phyloP scores from a whole-genome alignment of 2,329 filamentous ascomycete genomes.

The Didymella segeticola region DNA sequence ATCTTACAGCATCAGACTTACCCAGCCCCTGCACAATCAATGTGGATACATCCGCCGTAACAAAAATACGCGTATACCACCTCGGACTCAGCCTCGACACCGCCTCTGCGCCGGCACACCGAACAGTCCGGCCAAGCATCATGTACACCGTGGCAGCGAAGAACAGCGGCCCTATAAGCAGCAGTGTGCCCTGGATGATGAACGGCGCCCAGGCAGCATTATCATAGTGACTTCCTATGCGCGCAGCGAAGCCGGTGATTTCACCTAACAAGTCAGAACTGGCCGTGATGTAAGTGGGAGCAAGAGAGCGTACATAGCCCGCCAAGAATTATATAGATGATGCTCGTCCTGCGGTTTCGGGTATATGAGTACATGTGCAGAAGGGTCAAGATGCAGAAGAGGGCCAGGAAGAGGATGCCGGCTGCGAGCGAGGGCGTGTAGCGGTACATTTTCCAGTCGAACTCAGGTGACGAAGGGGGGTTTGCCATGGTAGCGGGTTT shows the following conservation, averaged over 20 bases:
- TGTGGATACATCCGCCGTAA: conserved; percentile 37
- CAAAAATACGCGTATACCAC: conserved; percentile 42
- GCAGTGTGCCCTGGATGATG: conserved; percentile 51
- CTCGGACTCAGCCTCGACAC: conserved; percentile 34
- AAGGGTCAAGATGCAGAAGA: conserved; percentile 32
- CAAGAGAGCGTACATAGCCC: conserved; percentile 29
- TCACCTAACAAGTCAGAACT: conserved; percentile 42
- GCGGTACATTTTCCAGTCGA: conserved; percentile 46
- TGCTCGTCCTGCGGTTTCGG: conserved; percentile 1
- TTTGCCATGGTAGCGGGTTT: conserved; percentile 25
- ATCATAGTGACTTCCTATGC: conserved; percentile 48
- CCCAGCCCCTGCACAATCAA: conserved; percentile 41
- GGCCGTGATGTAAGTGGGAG: background rate
- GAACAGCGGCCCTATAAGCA: conserved; percentile 55
- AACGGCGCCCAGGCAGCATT: conserved; percentile 49
- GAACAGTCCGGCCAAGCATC: conserved; percentile 52
- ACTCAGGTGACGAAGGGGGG: conserved; percentile 25
- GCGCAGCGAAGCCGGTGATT: conserved; percentile 50
- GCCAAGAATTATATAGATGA: conserved; percentile 38
- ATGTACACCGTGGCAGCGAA: conserved; percentile 58
- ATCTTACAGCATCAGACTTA: conserved; percentile 8
- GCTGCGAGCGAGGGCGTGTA: conserved; percentile 39
- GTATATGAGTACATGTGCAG: conserved; percentile 25
- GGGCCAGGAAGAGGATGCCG: conserved; percentile 29
- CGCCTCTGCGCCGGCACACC: conserved; percentile 32